These are phyloP conservation scores for Lentinula boryana DNA, from an alignment of 768 basidiomycete species.

Conservation along the genomic window DNA sequence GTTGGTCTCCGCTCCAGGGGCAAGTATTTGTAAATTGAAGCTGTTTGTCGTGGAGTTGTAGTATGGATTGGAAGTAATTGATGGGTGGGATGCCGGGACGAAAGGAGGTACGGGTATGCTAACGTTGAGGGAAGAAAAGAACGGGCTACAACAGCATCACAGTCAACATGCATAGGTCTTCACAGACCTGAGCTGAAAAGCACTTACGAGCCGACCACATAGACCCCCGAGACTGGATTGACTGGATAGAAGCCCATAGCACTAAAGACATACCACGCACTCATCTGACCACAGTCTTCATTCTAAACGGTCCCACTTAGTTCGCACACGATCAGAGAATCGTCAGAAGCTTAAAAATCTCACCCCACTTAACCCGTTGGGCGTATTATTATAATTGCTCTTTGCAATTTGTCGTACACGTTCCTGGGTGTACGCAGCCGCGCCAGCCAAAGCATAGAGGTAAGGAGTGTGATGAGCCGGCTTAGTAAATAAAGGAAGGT, in stretches of 20 bases:
- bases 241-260: slow-evolving; percentile 84
- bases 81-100: not conserved
- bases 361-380: slow-evolving; percentile 70
- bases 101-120: slow-evolving; percentile 37
- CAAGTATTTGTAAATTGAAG: slow-evolving; percentile 42
- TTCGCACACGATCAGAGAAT: not conserved
- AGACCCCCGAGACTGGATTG: slow-evolving; percentile 71
- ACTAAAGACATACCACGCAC: slow-evolving; percentile 82
- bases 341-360: slow-evolving; percentile 11
- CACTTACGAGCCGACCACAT: slow-evolving; percentile 68
- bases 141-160: slow-evolving; percentile 26
- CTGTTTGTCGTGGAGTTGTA: slow-evolving; percentile 8
- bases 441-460: slow-evolving; percentile 67
- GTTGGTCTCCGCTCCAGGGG: slow-evolving; percentile 50
- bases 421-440: slow-evolving; percentile 65
- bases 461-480: slow-evolving; percentile 87
- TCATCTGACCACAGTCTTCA: slow-evolving; percentile 90
- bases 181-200: not conserved
- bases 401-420: slow-evolving; percentile 63
- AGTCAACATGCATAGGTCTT: not conserved
- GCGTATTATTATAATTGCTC: slow-evolving; percentile 60
- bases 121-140: slow-evolving; percentile 49
- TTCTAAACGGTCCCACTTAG: slow-evolving; percentile 38
- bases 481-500: slow-evolving; percentile 22
- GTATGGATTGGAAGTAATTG: slow-evolving; percentile 5